Evolutionary conservation across 352 stramenopile genomes (phyloP).

Genomic region (Thraustochytrium sp.): DNA sequence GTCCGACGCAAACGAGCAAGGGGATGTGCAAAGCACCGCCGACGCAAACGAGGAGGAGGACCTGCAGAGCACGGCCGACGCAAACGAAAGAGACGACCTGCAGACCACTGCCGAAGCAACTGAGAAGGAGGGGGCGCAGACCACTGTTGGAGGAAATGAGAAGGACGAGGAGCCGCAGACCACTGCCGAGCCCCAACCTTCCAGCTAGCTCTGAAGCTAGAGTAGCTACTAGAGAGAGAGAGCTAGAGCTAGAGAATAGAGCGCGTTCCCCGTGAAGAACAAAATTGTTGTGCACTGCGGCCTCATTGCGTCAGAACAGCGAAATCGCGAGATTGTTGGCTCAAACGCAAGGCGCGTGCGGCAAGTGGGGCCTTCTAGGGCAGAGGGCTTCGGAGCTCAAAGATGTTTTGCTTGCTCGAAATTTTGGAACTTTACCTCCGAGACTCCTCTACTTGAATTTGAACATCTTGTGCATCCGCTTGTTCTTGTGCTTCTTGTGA

Average conservation of each 20-base stretch:
- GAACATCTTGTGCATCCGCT: background rate
- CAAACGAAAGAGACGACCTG: no score
- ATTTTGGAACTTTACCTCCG: background rate
- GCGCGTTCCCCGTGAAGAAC: no score
- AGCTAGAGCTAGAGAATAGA: no score
- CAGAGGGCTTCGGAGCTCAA: background rate
- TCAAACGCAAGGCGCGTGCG: background rate
- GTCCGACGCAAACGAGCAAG: background rate
- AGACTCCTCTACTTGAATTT: constrained; percentile 5
- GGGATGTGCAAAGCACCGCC: background rate
- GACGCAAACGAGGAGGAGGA: background rate
- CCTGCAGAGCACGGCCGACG: background rate
- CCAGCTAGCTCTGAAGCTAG: no score
- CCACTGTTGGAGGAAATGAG: background rate
- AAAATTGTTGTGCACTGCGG: no score
- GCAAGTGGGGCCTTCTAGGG: background rate
- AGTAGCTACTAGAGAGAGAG: no score
- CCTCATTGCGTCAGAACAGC: no score
- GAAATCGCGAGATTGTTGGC: no score
- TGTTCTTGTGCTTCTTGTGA: constrained; percentile 21
- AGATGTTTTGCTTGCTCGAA: background rate
- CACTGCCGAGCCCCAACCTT: background rate
- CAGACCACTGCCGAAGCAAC: no score
- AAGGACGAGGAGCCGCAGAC: background rate
- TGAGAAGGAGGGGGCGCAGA: background rate